Conservation (phyloP, 352 stramenopile genomes). For the Phytophthora pisi region DNA sequence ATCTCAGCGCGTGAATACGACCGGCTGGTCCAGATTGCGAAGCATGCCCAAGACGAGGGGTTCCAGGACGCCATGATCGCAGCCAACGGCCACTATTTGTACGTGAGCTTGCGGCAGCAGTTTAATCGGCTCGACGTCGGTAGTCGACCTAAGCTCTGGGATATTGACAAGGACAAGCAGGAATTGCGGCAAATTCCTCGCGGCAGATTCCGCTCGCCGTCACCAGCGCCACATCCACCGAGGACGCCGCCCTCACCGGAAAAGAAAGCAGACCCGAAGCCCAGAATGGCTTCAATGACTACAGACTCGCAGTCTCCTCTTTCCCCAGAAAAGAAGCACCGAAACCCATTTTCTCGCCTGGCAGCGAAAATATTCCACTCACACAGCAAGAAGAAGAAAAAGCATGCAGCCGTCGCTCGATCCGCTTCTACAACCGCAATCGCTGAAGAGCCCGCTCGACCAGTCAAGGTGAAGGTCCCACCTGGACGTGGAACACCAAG, state of each 20-base stretch:
- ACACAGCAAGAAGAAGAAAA: conserved; percentile 26
- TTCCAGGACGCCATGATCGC: conserved; percentile 51
- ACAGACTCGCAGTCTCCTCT: background rate
- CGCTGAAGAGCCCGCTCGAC: background rate
- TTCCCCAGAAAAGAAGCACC: conserved; percentile 22
- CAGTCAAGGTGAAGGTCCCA: conserved; percentile 1
- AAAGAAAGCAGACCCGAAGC: conserved; percentile 32
- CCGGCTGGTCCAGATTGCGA: conserved; percentile 50
- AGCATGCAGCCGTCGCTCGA: conserved; percentile 8
- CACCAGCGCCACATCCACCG: conserved; percentile 4
- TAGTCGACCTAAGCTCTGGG: conserved; percentile 36
- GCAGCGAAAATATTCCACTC: conserved; percentile 38
- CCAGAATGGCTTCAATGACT: conserved; percentile 10
- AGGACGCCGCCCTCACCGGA: conserved; percentile 25
- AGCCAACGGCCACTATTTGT: conserved; percentile 45
- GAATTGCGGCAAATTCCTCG: conserved; percentile 22
- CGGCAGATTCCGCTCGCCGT: conserved; percentile 28
- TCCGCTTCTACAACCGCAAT: conserved; percentile 7
- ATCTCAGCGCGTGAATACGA: conserved; percentile 39
- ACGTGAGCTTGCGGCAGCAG: conserved; percentile 39
- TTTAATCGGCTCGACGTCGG: conserved; percentile 38
- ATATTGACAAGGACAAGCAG: conserved; percentile 36
- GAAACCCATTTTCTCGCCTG: conserved; percentile 39
- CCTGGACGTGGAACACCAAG: conserved; percentile 6
- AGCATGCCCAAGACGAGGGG: conserved; percentile 40